These are phyloP conservation scores for Aureobasidium subglaciale DNA, from an alignment of 2,329 filamentous ascomycete species.

Conservation along the genomic window DNA sequence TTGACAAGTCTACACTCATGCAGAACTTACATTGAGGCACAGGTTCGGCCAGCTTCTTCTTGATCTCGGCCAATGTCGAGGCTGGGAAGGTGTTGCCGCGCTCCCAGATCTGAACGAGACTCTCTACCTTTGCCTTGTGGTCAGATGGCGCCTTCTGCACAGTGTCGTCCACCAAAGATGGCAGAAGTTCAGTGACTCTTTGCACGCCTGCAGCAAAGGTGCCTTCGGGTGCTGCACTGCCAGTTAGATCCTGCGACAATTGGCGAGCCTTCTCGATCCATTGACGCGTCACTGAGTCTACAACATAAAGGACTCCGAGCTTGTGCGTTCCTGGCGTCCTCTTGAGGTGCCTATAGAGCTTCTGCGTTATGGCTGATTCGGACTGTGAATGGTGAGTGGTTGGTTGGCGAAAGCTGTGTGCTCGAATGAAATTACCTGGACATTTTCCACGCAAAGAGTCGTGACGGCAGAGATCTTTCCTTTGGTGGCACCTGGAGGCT, in stretches of 20 bases:
- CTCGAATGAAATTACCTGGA: slow-evolving; percentile 60
- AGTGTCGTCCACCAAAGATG: slow-evolving; percentile 92
- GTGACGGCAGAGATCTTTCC: slow-evolving; percentile 87
- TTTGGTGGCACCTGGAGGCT: slow-evolving; percentile 88
- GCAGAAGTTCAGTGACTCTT: slow-evolving; percentile 92
- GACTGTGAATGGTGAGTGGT: slow-evolving; percentile 52
- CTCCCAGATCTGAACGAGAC: slow-evolving; percentile 96
- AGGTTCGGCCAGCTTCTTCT: slow-evolving; percentile 64
- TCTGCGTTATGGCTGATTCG: slow-evolving; percentile 90
- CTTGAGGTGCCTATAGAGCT: slow-evolving; percentile 95
- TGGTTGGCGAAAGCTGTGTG: background rate
- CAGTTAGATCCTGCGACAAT: slow-evolving; percentile 68
- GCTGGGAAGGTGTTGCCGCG: slow-evolving; percentile 85
- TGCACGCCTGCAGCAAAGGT: slow-evolving; percentile 92
- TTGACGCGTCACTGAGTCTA: slow-evolving; percentile 98
- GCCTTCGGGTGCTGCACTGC: slow-evolving; percentile 75
- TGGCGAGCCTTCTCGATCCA: slow-evolving; percentile 95
- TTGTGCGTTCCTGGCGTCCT: slow-evolving; percentile 93
- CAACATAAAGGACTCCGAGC: slow-evolving; percentile 96
- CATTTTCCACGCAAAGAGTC: slow-evolving; percentile 76
- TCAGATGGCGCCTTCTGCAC: slow-evolving; percentile 79
- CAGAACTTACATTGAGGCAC: slow-evolving; percentile 32
- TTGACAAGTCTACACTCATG: background rate
- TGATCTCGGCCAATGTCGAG: slow-evolving; percentile 73
- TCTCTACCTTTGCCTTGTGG: slow-evolving; percentile 97